These are phyloP conservation scores for Gaultheria prostrata DNA, from an alignment of 148 eudicot genomes.

Conservation along the genomic window DNA sequence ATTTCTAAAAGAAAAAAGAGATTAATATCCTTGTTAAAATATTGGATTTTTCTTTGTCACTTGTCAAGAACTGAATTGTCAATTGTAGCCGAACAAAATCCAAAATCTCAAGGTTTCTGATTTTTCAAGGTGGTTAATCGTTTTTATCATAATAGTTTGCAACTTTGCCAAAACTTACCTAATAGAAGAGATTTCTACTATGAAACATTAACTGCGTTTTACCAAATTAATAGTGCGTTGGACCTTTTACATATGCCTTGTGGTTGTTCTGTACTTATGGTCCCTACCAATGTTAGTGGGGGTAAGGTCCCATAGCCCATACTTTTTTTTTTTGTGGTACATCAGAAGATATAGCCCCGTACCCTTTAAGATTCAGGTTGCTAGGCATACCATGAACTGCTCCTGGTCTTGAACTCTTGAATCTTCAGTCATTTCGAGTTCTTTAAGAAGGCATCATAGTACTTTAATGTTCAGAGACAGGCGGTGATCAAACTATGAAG, in stretches of 20 bases:
- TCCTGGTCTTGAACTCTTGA: not conserved
- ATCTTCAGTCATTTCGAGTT: slow-evolving; percentile 2
- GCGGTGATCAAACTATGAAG: not conserved
- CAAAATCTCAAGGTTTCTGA: not conserved
- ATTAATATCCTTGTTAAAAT: not conserved
- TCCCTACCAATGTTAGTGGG: not conserved
- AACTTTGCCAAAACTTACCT: not conserved
- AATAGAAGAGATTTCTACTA: not conserved
- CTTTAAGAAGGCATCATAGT: not conserved
- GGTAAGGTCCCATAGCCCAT: not conserved
- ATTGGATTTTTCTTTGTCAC: not conserved
- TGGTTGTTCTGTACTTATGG: not conserved
- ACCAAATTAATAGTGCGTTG: not conserved
- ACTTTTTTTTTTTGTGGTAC: no score
- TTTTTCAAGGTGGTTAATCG: not conserved
- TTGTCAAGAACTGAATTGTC: not conserved
- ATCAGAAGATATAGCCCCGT: not conserved
- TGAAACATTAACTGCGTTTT: not conserved
- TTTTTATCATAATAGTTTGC: not conserved
- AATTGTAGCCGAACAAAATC: not conserved
- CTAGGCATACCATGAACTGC: not conserved
- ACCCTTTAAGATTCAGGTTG: no score
- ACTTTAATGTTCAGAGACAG: not conserved
- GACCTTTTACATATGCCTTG: not conserved
- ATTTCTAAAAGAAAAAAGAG: not conserved